phyloP scores from a whole-genome alignment of 306 rosid genomes.

The Potentilla sterilis region DNA sequence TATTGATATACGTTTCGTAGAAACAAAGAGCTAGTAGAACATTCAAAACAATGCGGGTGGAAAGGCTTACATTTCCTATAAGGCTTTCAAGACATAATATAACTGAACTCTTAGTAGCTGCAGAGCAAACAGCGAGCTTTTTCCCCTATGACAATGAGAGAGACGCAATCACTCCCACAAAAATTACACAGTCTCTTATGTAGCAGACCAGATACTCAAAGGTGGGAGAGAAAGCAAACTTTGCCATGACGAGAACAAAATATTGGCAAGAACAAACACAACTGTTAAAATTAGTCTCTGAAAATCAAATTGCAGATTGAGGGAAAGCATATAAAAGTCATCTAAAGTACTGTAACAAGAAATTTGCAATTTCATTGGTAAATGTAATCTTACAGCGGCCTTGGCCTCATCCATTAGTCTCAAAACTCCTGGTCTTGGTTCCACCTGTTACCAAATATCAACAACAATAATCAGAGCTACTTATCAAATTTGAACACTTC shows the following conservation, averaged over 20 bases:
- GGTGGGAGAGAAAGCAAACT: background rate
- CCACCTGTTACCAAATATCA: constrained; percentile 51
- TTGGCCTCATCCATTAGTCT: constrained; percentile 89
- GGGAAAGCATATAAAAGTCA: constrained; percentile 16
- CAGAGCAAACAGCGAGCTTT: constrained; percentile 90
- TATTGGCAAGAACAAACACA: background rate
- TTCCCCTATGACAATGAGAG: constrained; percentile 56
- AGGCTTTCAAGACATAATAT: constrained; percentile 84
- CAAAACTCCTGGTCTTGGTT: constrained; percentile 93
- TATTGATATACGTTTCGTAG: background rate
- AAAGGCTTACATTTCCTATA: constrained; percentile 65
- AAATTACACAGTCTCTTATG: constrained; percentile 9
- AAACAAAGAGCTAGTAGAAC: background rate
- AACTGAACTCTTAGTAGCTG: constrained; percentile 97
- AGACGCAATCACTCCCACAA: background rate
- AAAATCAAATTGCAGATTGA: constrained; percentile 16
- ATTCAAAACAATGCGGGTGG: background rate
- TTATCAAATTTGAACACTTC: constrained; percentile 4
- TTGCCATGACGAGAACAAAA: background rate
- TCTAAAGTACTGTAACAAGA: constrained; percentile 13
- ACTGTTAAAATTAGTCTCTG: constrained; percentile 6
- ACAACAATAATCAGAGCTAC: background rate
- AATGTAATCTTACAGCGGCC: constrained; percentile 70
- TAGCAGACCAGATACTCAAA: background rate
- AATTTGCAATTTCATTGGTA: constrained; percentile 20